Evolutionary conservation across 495 filamentous ascomycete species (phyloP), one percentile per base, ranked within the genome.

Genomic region (Penicillium daleae): DNA sequence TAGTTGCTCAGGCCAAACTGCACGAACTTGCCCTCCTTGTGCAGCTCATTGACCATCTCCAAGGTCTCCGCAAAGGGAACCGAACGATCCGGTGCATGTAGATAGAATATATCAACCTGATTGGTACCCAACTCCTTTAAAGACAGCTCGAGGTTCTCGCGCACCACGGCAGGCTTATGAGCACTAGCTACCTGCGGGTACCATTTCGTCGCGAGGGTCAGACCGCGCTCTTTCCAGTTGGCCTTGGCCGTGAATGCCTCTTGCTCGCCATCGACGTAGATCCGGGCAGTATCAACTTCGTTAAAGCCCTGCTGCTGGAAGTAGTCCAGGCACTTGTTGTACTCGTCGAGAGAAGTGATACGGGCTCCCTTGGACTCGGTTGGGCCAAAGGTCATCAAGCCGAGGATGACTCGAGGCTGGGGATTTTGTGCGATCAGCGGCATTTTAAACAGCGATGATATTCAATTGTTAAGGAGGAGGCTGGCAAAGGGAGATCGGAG

Each of bases 21-120:
- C 19, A 91, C 86, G 71, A 97, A 97, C 68, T 94, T 97, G 49
- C 93, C 92, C 62, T 90, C 85, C 74, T 92, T 90, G 78, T 97
- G 91, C 54, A 96, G 75, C 71, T 92, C 82, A 74, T 97, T 85
- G 60, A 92, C 84, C 40, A 86, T 89, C 60, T 86, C 80, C 32
- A 97, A 83, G 0, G 93, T 94, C 65, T 93, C 90, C 4, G 86
- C 84, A 68, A 96, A 97, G 10, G 90, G 90, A 4, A 87, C 85
- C 0, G 82, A 84, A 8, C 92, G 86, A 73, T 97, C 93, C 4
- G 93, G 82, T 4, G 92, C 92, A 74, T 97, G 93, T 9, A 97
- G 81, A 63, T 97, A 97, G 75, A 90, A 90, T 53, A 96, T 91
- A 71, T 98, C 94, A 0, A 97, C 90, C 52, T 78, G 81, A 50